These are phyloP conservation scores for Fraxinus nigra DNA, from an alignment of 305 asterid species.

Conservation along the genomic window DNA sequence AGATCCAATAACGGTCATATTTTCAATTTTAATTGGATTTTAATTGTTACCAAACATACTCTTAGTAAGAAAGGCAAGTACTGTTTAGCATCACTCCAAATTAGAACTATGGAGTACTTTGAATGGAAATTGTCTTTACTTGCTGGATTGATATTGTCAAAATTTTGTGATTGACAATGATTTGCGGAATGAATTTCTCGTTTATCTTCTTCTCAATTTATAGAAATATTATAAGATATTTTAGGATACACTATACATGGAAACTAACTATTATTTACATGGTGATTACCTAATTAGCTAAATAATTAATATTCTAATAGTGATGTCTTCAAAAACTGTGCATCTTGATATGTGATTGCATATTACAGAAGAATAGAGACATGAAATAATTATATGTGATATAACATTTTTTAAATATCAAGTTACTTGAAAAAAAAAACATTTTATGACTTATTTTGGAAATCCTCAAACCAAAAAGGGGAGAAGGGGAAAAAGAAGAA, in stretches of 20 bases:
- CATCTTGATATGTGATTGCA: constrained; percentile 13
- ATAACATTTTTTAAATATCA: constrained; percentile 7
- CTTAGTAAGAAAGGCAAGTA: background rate
- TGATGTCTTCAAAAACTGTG: background rate
- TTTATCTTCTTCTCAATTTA: too few species aligned
- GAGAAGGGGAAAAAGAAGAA: background rate
- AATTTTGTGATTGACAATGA: background rate
- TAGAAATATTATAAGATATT: too few species aligned
- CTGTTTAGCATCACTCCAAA: background rate
- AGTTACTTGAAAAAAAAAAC: background rate
- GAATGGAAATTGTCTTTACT: constrained; percentile 9
- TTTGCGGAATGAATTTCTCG: too few species aligned
- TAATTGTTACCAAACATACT: background rate
- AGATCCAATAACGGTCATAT: too few species aligned
- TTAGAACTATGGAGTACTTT: constrained; percentile 6
- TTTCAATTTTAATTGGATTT: too few species aligned
- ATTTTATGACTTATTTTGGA: constrained; percentile 3
- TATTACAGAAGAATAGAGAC: constrained; percentile 4
- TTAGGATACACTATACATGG: too few species aligned
- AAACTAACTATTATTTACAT: too few species aligned
- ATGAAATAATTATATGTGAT: background rate
- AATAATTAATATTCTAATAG: too few species aligned
- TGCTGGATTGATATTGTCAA: constrained; percentile 15
- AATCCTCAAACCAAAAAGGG: background rate
- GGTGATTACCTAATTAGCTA: too few species aligned